Conservation (phyloP, 352 stramenopile genomes). For the Globisporangium iwayamae region DNA sequence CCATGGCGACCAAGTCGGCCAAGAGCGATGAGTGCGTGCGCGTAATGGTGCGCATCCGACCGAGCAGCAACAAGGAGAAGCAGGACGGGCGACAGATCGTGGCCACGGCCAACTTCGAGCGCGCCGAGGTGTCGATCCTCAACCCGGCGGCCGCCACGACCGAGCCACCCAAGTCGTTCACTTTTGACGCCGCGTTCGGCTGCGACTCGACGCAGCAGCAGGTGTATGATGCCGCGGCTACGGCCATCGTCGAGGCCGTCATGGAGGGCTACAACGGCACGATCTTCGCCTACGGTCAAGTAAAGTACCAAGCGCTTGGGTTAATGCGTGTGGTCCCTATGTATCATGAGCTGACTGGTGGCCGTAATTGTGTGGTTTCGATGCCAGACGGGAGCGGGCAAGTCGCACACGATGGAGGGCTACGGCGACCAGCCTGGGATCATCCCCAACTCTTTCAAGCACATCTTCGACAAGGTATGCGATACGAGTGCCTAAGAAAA, state of each 20-base stretch:
- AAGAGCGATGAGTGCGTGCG: slow-evolving; percentile 92
- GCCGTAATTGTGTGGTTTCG: background rate
- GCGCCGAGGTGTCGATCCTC: slow-evolving; percentile 84
- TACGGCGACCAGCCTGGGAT: slow-evolving; percentile 80
- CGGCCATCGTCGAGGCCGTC: slow-evolving; percentile 79
- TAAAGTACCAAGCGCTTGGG: no score
- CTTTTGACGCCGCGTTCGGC: slow-evolving; percentile 72
- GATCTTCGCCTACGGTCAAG: slow-evolving; percentile 54
- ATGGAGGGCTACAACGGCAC: slow-evolving; percentile 59
- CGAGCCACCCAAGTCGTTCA: slow-evolving; percentile 83
- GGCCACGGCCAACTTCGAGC: slow-evolving; percentile 87
- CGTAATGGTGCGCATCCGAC: slow-evolving; percentile 95
- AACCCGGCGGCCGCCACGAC: slow-evolving; percentile 70
- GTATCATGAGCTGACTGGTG: background rate
- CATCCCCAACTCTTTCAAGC: slow-evolving; percentile 89
- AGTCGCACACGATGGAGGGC: slow-evolving; percentile 88
- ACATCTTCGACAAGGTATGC: slow-evolving; percentile 85
- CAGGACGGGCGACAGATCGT: slow-evolving; percentile 88
- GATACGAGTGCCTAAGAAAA: no score
- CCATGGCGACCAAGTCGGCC: slow-evolving; percentile 37
- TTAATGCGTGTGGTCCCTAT: no score
- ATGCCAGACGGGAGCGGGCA: slow-evolving; percentile 77
- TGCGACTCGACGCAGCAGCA: slow-evolving; percentile 35
- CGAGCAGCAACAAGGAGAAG: slow-evolving; percentile 93
- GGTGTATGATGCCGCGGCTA: slow-evolving; percentile 90